Percentiles rank a stretch among this genome's conserved stretches.
Evolutionary conservation across 2,329 filamentous ascomycete genomes (phyloP).

Genomic region (Aspergillus melleus): DNA sequence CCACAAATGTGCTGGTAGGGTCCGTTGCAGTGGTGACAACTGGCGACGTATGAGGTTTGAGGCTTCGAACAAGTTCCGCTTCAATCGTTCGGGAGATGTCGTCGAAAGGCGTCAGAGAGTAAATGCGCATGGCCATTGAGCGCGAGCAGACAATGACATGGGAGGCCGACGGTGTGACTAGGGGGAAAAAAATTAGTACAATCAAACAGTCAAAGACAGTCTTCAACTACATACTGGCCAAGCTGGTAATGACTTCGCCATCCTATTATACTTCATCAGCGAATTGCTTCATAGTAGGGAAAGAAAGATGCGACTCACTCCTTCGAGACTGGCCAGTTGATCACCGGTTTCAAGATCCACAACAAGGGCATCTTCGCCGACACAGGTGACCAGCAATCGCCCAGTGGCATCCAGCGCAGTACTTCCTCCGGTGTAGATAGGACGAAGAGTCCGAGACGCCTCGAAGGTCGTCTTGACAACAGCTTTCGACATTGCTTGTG

Average conservation of each 20-base stretch:
- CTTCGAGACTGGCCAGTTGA: slow-evolving; percentile 82
- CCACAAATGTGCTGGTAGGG: slow-evolving; percentile 81
- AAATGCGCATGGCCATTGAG: slow-evolving; percentile 95
- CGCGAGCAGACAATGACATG: slow-evolving; percentile 90
- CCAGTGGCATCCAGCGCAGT: slow-evolving; percentile 80
- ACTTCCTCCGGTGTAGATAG: slow-evolving; percentile 90
- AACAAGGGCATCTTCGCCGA: slow-evolving; percentile 89
- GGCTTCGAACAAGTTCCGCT: slow-evolving; percentile 69
- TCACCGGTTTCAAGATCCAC: slow-evolving; percentile 81
- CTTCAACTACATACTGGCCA: slow-evolving; percentile 39
- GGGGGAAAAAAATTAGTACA: background rate
- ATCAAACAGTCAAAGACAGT: slow-evolving; percentile 1
- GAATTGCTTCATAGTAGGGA: slow-evolving; percentile 4
- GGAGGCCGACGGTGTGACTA: slow-evolving; percentile 83
- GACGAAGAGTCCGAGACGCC: slow-evolving; percentile 76
- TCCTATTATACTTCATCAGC: slow-evolving; percentile 53
- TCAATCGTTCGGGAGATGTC: slow-evolving; percentile 60
- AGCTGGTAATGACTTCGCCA: slow-evolving; percentile 54
- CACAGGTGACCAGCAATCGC: slow-evolving; percentile 77
- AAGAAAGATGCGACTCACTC: slow-evolving; percentile 56
- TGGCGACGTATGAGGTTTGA: slow-evolving; percentile 88
- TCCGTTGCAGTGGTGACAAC: slow-evolving; percentile 86
- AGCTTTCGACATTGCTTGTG: slow-evolving; percentile 50
- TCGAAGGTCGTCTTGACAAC: slow-evolving; percentile 85
- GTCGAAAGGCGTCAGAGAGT: slow-evolving; percentile 64